Conservation (phyloP, 495 filamentous ascomycete genomes). For the Penicillium cataractarum region DNA sequence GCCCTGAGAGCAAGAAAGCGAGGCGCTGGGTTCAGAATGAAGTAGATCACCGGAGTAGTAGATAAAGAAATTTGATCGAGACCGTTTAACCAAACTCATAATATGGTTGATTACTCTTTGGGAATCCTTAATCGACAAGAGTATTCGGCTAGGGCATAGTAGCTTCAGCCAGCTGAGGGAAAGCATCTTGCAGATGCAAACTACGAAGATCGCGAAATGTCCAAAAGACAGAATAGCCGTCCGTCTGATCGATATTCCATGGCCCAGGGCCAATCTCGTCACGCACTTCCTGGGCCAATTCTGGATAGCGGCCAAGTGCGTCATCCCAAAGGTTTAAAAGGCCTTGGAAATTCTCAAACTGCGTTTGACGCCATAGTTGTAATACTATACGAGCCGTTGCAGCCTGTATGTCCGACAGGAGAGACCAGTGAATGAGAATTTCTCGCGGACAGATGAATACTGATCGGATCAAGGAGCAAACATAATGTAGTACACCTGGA, state of each 20-base stretch:
- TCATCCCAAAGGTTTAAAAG: background rate
- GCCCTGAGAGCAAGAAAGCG: background rate
- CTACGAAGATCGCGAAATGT: conserved; percentile 12
- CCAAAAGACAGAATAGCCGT: conserved; percentile 10
- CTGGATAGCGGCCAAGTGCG: background rate
- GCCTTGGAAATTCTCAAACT: background rate
- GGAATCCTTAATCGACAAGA: background rate
- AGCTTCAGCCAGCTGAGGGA: conserved; percentile 5
- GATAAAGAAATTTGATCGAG: background rate
- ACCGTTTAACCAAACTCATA: background rate
- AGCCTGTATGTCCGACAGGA: background rate
- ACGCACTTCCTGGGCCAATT: background rate
- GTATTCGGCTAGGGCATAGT: background rate
- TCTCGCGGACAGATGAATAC: background rate
- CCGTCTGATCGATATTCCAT: conserved; percentile 12
- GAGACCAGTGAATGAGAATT: background rate
- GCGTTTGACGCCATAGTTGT: background rate
- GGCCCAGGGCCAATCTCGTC: conserved; percentile 6
- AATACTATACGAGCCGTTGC: background rate
- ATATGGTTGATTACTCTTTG: background rate
- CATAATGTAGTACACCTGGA: background rate
- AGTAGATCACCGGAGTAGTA: background rate
- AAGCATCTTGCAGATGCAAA: conserved; percentile 9
- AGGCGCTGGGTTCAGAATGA: background rate
- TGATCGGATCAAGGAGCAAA: background rate